A percentile compares a stretch with the other conserved stretches of the same genome.
phyloP scores from a whole-genome alignment of 2,329 filamentous ascomycete genomes.

The Myriosclerotinia scirpicola region DNA sequence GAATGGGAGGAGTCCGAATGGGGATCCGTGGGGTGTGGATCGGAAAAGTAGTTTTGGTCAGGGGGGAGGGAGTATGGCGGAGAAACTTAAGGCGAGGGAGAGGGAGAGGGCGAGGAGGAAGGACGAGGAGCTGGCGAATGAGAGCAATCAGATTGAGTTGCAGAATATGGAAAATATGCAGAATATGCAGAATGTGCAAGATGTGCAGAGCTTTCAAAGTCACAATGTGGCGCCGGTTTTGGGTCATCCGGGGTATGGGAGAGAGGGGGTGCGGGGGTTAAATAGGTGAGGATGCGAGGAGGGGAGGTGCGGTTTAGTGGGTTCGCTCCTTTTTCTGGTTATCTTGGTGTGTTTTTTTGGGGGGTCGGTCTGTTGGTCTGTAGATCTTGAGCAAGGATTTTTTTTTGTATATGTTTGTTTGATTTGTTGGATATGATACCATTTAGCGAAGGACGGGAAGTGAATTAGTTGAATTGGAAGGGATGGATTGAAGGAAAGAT shows the following conservation, averaged over 20 bases:
- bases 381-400: neutral
- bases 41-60: conserved; percentile 28
- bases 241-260: conserved; percentile 35
- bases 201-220: conserved; percentile 29
- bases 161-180: conserved; percentile 26
- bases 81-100: conserved; percentile 16
- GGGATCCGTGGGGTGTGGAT: conserved; percentile 31
- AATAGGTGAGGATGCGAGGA: conserved; percentile 33
- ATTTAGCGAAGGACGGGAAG: neutral
- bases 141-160: conserved; percentile 33
- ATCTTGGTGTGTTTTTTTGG: too few species aligned
- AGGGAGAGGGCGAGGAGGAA: conserved; percentile 24
- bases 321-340: too few species aligned
- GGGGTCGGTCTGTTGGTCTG: neutral
- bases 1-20: conserved; percentile 17
- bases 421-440: conserved; percentile 12
- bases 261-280: conserved; percentile 18
- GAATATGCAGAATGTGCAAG: conserved; percentile 31
- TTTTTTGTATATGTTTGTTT: conserved; percentile 10
- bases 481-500: too few species aligned
- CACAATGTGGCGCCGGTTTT: conserved; percentile 35
- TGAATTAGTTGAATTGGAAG: neutral
- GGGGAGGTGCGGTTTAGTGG: conserved; percentile 28
- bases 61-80: conserved; percentile 21
- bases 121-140: conserved; percentile 26